A percentile compares a stretch with the other conserved stretches of the same genome.
Evolutionary conservation across 768 basidiomycete genomes (phyloP).

Genomic region (Suillus plorans): DNA sequence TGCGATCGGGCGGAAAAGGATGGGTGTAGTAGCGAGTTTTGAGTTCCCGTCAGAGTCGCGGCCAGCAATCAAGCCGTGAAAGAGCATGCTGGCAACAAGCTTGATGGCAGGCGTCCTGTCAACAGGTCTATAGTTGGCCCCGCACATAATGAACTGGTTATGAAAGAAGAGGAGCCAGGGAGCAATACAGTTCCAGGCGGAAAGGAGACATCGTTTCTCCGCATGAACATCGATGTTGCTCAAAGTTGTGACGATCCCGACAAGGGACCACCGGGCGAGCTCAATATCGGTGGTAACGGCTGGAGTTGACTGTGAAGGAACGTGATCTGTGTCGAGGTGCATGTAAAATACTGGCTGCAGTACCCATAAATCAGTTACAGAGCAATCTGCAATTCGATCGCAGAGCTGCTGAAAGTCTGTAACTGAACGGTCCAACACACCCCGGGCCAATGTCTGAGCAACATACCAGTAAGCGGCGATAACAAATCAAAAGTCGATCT

Average conservation of each 20-base stretch:
- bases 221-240: background rate
- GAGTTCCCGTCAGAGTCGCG: background rate
- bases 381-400: background rate
- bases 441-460: background rate
- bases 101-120: background rate
- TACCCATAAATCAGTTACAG: background rate
- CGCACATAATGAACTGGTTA: background rate
- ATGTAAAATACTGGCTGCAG: background rate
- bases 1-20: background rate
- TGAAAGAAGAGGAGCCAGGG: constrained; percentile 1
- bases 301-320: background rate
- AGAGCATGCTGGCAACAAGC: background rate
- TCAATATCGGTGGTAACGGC: background rate
- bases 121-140: background rate
- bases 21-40: background rate
- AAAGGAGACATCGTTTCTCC: background rate
- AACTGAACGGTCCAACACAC: background rate
- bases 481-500: background rate
- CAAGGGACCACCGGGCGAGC: background rate
- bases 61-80: background rate
- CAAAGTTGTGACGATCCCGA: background rate
- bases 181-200: background rate
- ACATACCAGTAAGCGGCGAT: background rate
- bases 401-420: background rate
- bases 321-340: background rate